phyloP scores from a whole-genome alignment of 2,329 filamentous ascomycete genomes.

The Beauveria asiatica region DNA sequence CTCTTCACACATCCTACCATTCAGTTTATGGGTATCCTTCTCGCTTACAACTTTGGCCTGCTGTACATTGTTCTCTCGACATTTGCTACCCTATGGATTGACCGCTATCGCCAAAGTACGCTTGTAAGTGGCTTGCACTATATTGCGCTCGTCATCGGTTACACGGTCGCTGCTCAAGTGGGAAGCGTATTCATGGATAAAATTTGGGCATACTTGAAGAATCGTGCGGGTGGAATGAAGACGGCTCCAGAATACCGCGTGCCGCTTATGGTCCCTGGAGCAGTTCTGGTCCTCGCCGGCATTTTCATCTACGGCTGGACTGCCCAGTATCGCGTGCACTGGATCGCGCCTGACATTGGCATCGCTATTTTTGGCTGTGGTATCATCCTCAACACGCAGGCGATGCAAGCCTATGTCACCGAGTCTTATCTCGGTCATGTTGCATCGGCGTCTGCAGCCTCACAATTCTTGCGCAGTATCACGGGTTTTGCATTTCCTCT shows the following conservation, averaged over 20 bases:
- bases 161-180: slow-evolving; percentile 26
- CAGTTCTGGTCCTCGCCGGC: slow-evolving; percentile 30
- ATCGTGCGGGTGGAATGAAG: neutral
- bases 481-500: slow-evolving; percentile 16
- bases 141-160: slow-evolving; percentile 39
- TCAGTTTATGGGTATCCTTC: slow-evolving; percentile 34
- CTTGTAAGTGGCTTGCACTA: slow-evolving; percentile 40
- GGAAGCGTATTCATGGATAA: slow-evolving; percentile 30
- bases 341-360: slow-evolving; percentile 51
- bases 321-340: slow-evolving; percentile 41
- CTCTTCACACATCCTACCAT: slow-evolving; percentile 37
- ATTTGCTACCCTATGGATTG: slow-evolving; percentile 39
- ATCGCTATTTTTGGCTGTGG: slow-evolving; percentile 44
- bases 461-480: slow-evolving; percentile 15
- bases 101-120: slow-evolving; percentile 35
- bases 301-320: slow-evolving; percentile 34
- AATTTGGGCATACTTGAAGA: slow-evolving; percentile 23
- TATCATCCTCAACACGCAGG: slow-evolving; percentile 43
- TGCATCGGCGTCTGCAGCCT: slow-evolving; percentile 16
- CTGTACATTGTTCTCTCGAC: slow-evolving; percentile 46
- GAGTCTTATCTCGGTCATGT: slow-evolving; percentile 12
- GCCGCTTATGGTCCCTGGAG: slow-evolving; percentile 45
- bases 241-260: slow-evolving; percentile 38
- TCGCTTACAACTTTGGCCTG: slow-evolving; percentile 40
- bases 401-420: slow-evolving; percentile 40